Evolutionary conservation across 2,329 filamentous ascomycete genomes (phyloP).

Genomic region (Paracorniculantispora psalliotae): DNA sequence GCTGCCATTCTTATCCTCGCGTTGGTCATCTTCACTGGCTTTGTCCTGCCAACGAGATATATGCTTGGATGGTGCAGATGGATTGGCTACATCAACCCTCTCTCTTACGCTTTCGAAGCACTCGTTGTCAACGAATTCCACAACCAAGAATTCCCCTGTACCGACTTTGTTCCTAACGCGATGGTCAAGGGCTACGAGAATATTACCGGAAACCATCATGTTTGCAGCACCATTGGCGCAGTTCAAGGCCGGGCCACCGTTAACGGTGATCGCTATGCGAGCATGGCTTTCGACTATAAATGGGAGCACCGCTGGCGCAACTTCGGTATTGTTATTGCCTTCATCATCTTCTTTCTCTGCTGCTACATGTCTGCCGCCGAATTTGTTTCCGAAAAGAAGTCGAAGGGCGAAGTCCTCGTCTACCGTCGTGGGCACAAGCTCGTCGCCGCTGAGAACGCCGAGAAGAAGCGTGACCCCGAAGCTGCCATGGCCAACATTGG

Average conservation of each 20-base stretch:
- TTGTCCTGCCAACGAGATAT: constrained; percentile 59
- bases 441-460: constrained; percentile 52
- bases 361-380: constrained; percentile 63
- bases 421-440: constrained; percentile 67
- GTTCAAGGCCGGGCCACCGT: constrained; percentile 47
- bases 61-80: constrained; percentile 79
- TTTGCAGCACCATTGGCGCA: constrained; percentile 58
- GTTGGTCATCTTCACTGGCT: constrained; percentile 67
- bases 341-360: constrained; percentile 56
- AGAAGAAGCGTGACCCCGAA: constrained; percentile 58
- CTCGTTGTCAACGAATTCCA: constrained; percentile 82
- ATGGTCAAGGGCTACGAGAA: constrained; percentile 32
- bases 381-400: constrained; percentile 60
- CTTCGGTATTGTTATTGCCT: constrained; percentile 62
- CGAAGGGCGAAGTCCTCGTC: constrained; percentile 71
- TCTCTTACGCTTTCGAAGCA: constrained; percentile 75
- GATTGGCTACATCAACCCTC: constrained; percentile 76
- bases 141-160: constrained; percentile 53
- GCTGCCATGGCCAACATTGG: constrained; percentile 46
- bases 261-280: constrained; percentile 54
- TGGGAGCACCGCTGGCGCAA: constrained; percentile 63
- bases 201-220: constrained; percentile 34
- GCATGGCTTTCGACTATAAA: constrained; percentile 51
- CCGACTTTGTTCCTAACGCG: constrained; percentile 39
- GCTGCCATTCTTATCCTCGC: constrained; percentile 58